Evolutionary conservation across 257 asterid genomes (phyloP), one percentile per base, ranked within the genome.

Genomic region (Buddleja alternifolia): DNA sequence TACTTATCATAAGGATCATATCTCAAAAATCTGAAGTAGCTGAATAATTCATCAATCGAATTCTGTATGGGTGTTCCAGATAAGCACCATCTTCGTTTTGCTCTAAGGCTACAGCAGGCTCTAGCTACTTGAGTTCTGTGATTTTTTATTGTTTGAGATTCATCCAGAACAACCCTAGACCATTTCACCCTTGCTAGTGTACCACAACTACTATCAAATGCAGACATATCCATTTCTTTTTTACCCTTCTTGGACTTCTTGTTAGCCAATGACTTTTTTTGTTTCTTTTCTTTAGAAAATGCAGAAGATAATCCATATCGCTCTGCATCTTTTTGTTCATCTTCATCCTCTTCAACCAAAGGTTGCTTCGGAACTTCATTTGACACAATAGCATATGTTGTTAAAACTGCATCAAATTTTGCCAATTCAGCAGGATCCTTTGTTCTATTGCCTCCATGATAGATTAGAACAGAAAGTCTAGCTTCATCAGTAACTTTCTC

Each of bases 41-140:
- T 94, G 86, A 75, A 94, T 56, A 94, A 81, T 50, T 94, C 99
- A 75, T 94, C 99, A 36, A 94, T 79, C 29, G 97, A 86, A 81
- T 91, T 94, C 73, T 94, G 99, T 78, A 94, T 89, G 9, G 99
- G 99, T 16, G 99, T 94, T 81, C 99, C 99, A 34, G 99, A 94
- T 77, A 94, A 82, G 84, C 97, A 94, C 99, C 99, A 94, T 79
- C 99, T 83, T 74, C 95, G 78, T 78, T 91, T 94, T 10, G 99
- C 99, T 78, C 90, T 88, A 81, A 94, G 97, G 82, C 97, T 84
- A 75, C 96, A 91, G 82, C 99, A 94, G 78, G 99, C 97, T 77
- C 97, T 81, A 61, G 99, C 97, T 70, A 94, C 95, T 79, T 84
- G 97, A 42, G 99, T 94, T 79, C 99, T 84, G 67, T 94, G 97